Evolutionary conservation across 768 basidiomycete species (phyloP).

Genomic region (Boletus sensibilis): DNA sequence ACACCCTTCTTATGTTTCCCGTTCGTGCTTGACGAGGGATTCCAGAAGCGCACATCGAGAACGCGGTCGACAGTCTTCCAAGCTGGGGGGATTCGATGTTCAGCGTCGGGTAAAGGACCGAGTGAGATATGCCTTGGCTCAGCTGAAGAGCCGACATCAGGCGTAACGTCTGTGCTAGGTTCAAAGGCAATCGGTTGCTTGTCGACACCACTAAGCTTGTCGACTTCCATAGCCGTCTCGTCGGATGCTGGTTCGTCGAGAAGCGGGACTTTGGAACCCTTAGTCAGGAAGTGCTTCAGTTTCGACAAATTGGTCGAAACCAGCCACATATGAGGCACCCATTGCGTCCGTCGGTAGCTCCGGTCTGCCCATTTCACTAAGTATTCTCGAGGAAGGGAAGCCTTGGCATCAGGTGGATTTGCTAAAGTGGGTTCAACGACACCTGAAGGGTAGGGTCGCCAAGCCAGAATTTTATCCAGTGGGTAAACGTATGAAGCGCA

Average conservation of each 20-base stretch:
- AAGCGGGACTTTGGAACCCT: conserved; percentile 68
- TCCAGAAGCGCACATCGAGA: conserved; percentile 74
- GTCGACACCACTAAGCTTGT: conserved; percentile 22
- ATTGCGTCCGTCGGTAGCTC: conserved; percentile 76
- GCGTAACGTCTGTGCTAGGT: conserved; percentile 36
- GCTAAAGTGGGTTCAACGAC: conserved; percentile 52
- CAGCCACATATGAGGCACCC: conserved; percentile 95
- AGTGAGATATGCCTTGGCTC: conserved; percentile 33
- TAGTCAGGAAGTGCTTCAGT: conserved; percentile 72
- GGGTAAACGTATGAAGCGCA: conserved; percentile 69
- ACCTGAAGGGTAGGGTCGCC: conserved; percentile 77
- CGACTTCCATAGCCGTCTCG: conserved; percentile 26
- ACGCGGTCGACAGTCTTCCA: conserved; percentile 96
- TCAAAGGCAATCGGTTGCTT: conserved; percentile 39
- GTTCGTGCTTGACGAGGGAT: conserved; percentile 30
- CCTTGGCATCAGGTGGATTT: conserved; percentile 52
- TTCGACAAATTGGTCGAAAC: conserved; percentile 61
- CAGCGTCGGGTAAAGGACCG: conserved; percentile 63
- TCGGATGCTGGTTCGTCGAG: conserved; percentile 45
- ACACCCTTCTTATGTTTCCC: conserved; percentile 20
- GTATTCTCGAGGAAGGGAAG: conserved; percentile 80
- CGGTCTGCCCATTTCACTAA: conserved; percentile 85
- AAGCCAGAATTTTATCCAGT: conserved; percentile 86
- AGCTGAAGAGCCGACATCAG: conserved; percentile 28
- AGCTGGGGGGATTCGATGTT: conserved; percentile 64